These are phyloP conservation scores for Ananas comosus DNA, from an alignment of 176 grass and related monocot genomes.

Conservation along the genomic window DNA sequence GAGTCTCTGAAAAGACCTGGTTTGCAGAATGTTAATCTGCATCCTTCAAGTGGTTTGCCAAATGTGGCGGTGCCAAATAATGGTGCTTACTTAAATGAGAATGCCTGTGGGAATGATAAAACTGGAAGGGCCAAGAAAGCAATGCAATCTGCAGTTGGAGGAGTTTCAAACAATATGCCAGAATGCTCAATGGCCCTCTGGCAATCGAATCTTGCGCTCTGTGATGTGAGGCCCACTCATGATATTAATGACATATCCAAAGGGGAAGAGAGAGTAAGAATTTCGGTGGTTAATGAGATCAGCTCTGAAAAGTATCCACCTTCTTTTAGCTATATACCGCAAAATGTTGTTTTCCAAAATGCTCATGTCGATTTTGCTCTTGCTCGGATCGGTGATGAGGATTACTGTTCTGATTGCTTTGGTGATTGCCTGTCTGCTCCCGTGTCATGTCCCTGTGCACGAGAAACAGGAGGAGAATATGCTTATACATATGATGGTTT, in stretches of 20 bases:
- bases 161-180: conserved; percentile 1
- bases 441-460: conserved; percentile 60
- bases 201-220: conserved; percentile 30
- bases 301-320: conserved; percentile 33
- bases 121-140: conserved; percentile 12
- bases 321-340: conserved; percentile 51
- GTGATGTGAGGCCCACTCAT: conserved; percentile 31
- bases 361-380: conserved; percentile 54
- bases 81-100: background rate
- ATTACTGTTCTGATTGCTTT: conserved; percentile 66
- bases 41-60: background rate
- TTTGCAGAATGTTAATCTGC: background rate
- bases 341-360: conserved; percentile 47
- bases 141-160: conserved; percentile 7
- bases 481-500: conserved; percentile 55
- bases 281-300: conserved; percentile 63
- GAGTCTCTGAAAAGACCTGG: conserved; percentile 1
- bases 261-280: conserved; percentile 48
- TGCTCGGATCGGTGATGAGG: conserved; percentile 56
- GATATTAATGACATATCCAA: conserved; percentile 63
- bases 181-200: conserved; percentile 26
- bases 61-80: background rate
- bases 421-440: conserved; percentile 46
- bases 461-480: conserved; percentile 43
- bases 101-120: conserved; percentile 9